Evolutionary conservation across 129 eudicot genomes (phyloP).

Genomic region (Chrysanthemum makinoi): DNA sequence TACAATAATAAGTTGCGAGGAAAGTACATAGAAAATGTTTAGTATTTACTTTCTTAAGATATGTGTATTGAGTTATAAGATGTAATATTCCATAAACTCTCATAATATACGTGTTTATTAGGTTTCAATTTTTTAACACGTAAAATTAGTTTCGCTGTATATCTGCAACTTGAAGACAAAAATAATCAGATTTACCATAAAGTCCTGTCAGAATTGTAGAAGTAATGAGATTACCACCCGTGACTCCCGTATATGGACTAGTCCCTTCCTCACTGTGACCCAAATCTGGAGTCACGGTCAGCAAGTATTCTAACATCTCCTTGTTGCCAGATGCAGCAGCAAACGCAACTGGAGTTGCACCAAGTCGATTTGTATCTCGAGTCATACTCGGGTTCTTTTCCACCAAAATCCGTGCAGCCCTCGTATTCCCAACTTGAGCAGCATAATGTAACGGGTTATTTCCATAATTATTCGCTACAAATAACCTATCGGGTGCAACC

Average conservation of each 20-base stretch:
- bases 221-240: constrained; percentile 14
- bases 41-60: too few species aligned
- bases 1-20: too few species aligned
- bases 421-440: constrained; percentile 7
- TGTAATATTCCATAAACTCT: too few species aligned
- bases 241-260: constrained; percentile 1
- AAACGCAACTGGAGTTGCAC: not conserved
- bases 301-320: not conserved
- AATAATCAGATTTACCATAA: not conserved
- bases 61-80: too few species aligned
- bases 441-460: constrained; percentile 12
- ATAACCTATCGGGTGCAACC: not conserved
- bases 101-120: too few species aligned
- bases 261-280: not conserved
- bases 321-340: not conserved
- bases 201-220: constrained; percentile 9
- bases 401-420: not conserved
- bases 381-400: not conserved
- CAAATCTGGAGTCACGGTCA: constrained; percentile 3
- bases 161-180: too few species aligned
- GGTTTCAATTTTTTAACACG: too few species aligned
- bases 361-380: not conserved
- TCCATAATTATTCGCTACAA: not conserved
- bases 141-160: not conserved
- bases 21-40: too few species aligned